Evolutionary conservation across 108 stramenopile genomes (phyloP), one percentile per base, ranked within the genome.

Genomic region (Halocafeteria seosinensis): DNA sequence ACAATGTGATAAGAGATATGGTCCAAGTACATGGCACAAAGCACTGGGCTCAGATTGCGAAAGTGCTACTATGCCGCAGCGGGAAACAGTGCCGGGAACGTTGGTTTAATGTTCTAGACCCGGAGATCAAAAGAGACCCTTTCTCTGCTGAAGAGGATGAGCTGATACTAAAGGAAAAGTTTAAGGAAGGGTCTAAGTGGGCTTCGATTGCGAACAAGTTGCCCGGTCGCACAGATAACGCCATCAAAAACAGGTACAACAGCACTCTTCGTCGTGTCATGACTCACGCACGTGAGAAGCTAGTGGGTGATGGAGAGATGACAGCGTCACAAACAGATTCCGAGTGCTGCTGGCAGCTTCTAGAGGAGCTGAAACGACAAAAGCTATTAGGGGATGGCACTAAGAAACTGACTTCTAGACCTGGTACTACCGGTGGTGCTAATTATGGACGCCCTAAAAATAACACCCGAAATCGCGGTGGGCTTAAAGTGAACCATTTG

Each of bases 41-140:
- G 42, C n/a, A 17, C 42, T 47, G 42, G 42, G 17, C 42, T 47
- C 42, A n/a, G 17, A 47, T 47, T n/a, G 42, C 42, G 42, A 47
- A 47, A n/a, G 42, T 47, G 42, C 61, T 80, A 57, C 37, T 34
- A 23, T 38, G 66, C 29, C 61, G 73, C 25, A 51, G 55, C 33
- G 73, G 68, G 11, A 73, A 73, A 63, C 73, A 73, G 68, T 73
- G 73, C 55, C 63, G 73, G 32, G 73, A 73, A 37, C 73, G 73
- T 9, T 87, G 86, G 86, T 77, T 70, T 67, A 84, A 85, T 59
- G 79, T 84, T 62, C 67, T 87, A 5, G 77, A 84, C 67, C 85
- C 85, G 11, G 53, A 66, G 38, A 78, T 87, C 61, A 71, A 68
- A 34, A 84, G 80, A 69, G 85, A 80, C 64, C 68, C 72, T 55